Evolutionary conservation across 495 filamentous ascomycete species (phyloP).

Genomic region (Xylaria venustula): DNA sequence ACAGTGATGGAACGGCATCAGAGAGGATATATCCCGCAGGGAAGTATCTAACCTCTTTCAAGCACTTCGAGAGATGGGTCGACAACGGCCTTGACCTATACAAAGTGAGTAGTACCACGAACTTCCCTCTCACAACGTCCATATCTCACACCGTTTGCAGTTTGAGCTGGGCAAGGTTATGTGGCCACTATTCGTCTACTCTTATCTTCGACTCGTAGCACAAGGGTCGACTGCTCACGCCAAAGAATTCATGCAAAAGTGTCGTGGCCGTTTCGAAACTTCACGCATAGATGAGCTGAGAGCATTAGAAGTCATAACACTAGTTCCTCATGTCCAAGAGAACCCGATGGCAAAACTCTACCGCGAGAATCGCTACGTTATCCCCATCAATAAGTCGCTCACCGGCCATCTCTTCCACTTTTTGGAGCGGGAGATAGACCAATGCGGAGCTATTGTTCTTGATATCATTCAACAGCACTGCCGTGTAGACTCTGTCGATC

Average conservation of each 20-base stretch:
- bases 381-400: slow-evolving; percentile 79
- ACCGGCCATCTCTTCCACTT: slow-evolving; percentile 81
- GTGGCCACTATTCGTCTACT: slow-evolving; percentile 94
- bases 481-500: slow-evolving; percentile 68
- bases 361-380: slow-evolving; percentile 75
- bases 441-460: slow-evolving; percentile 74
- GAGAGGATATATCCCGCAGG: slow-evolving; percentile 26
- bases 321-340: slow-evolving; percentile 73
- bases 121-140: not conserved
- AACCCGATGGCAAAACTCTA: slow-evolving; percentile 75
- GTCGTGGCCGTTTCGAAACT: slow-evolving; percentile 66
- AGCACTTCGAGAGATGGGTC: slow-evolving; percentile 74
- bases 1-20: slow-evolving; percentile 14
- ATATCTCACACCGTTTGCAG: slow-evolving; percentile 36
- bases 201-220: slow-evolving; percentile 78
- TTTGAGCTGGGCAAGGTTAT: slow-evolving; percentile 83
- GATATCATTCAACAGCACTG: slow-evolving; percentile 72
- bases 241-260: slow-evolving; percentile 65
- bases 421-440: slow-evolving; percentile 75
- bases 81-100: slow-evolving; percentile 90
- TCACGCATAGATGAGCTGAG: slow-evolving; percentile 76
- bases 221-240: slow-evolving; percentile 69
- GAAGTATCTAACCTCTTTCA: slow-evolving; percentile 73
- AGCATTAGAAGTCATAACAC: slow-evolving; percentile 61
- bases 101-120: slow-evolving; percentile 58